These are phyloP conservation scores for Alternaria sp. DNA, from an alignment of 2,329 filamentous ascomycete species.

Conservation along the genomic window DNA sequence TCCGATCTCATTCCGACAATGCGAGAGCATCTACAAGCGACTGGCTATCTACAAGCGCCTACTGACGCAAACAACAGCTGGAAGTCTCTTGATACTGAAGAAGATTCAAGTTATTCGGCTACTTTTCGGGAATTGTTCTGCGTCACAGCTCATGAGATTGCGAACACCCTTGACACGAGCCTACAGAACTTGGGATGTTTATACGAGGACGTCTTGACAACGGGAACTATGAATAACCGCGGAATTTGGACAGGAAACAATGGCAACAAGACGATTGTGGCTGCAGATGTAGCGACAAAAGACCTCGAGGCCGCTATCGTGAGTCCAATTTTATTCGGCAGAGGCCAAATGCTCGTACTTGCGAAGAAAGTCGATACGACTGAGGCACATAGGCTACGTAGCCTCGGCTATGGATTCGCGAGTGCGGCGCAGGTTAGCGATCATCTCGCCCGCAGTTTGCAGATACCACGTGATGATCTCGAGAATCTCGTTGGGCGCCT, in stretches of 20 bases:
- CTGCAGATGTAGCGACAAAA: slow-evolving; percentile 33
- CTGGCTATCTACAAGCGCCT: slow-evolving; percentile 37
- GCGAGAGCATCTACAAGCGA: slow-evolving; percentile 72
- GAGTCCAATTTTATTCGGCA: slow-evolving; percentile 61
- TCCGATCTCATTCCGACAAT: slow-evolving; percentile 74
- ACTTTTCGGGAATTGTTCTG: slow-evolving; percentile 87
- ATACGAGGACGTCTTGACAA: slow-evolving; percentile 78
- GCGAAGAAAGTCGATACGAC: slow-evolving; percentile 69
- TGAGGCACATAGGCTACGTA: slow-evolving; percentile 71
- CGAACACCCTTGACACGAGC: slow-evolving; percentile 69
- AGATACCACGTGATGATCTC: slow-evolving; percentile 72
- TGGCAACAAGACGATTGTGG: slow-evolving; percentile 36
- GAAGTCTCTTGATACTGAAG: slow-evolving; percentile 50
- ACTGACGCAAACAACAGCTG: slow-evolving; percentile 28
- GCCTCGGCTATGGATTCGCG: slow-evolving; percentile 81
- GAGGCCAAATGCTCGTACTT: slow-evolving; percentile 82
- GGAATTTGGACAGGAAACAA: slow-evolving; percentile 60
- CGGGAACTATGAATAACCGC: slow-evolving; percentile 66
- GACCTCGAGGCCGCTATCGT: slow-evolving; percentile 54
- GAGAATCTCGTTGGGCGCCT: slow-evolving; percentile 69
- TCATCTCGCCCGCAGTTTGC: slow-evolving; percentile 75
- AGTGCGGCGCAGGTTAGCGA: slow-evolving; percentile 65
- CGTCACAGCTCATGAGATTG: slow-evolving; percentile 77
- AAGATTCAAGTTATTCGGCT: slow-evolving; percentile 74
- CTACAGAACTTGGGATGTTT: slow-evolving; percentile 72